Conservation (phyloP, 305 asterid genomes). For the Plantago coronopus region DNA sequence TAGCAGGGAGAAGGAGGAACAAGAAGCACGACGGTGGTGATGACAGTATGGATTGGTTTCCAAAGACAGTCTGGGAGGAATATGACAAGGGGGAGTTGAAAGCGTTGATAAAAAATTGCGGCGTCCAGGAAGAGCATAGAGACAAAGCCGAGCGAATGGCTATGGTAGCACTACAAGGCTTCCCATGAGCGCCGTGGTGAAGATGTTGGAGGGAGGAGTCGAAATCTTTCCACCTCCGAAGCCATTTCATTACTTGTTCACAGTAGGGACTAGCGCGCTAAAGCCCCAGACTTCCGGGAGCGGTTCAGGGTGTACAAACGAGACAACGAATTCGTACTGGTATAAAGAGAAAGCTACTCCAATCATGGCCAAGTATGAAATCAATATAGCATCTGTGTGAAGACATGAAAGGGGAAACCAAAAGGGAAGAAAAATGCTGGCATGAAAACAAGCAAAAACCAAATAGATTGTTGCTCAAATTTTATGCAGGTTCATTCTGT, state of each 20-base stretch:
- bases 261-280: conserved; percentile 18
- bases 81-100: conserved; percentile 30
- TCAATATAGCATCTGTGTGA: conserved; percentile 12
- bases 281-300: conserved; percentile 19
- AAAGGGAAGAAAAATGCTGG: background rate
- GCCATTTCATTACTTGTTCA: conserved; percentile 33
- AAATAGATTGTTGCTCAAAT: too few relatives aligned
- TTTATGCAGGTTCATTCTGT: too few relatives aligned
- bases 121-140: conserved; percentile 32
- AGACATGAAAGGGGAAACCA: too few relatives aligned
- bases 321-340: conserved; percentile 23
- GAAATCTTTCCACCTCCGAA: conserved; percentile 34
- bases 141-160: conserved; percentile 30
- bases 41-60: conserved; percentile 39
- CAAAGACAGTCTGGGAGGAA: conserved; percentile 39
- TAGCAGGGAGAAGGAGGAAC: conserved; percentile 38
- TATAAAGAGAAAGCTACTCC: conserved; percentile 29
- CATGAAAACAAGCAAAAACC: too few relatives aligned
- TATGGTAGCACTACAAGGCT: conserved; percentile 38
- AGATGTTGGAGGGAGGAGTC: conserved; percentile 47
- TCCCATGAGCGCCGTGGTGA: conserved; percentile 44
- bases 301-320: conserved; percentile 16
- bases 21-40: conserved; percentile 5
- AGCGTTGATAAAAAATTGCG: conserved; percentile 19
- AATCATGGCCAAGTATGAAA: conserved; percentile 28